Evolutionary conservation across 1,284 basidiomycete species (phyloP).

Genomic region (Coriolopsis trogii): DNA sequence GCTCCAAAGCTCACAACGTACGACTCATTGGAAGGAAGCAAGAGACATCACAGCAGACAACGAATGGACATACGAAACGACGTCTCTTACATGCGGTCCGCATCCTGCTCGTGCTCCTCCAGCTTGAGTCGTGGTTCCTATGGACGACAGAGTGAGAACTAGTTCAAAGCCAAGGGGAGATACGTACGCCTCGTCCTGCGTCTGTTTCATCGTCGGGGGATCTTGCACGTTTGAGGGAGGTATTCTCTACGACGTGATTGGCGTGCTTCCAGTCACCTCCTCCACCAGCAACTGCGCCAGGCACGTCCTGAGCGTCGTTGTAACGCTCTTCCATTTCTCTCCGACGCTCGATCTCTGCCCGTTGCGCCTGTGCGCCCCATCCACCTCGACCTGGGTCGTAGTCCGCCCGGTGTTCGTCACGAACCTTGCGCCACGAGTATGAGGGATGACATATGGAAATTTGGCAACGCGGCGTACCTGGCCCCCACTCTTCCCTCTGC

Average conservation of each 20-base stretch:
- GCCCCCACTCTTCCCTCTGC: slow-evolving; percentile 94
- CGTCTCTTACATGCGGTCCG: slow-evolving; percentile 57
- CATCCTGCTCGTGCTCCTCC: slow-evolving; percentile 59
- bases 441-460: neutral
- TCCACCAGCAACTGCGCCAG: slow-evolving; percentile 82
- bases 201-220: slow-evolving; percentile 76
- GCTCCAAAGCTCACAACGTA: neutral
- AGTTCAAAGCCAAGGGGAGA: neutral
- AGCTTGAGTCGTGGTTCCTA: slow-evolving; percentile 53
- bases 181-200: slow-evolving; percentile 53
- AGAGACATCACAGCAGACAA: neutral
- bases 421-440: slow-evolving; percentile 44
- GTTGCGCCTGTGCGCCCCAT: slow-evolving; percentile 92
- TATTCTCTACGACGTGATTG: slow-evolving; percentile 42
- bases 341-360: slow-evolving; percentile 75
- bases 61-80: neutral
- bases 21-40: neutral
- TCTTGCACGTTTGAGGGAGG: slow-evolving; percentile 65
- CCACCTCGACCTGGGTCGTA: slow-evolving; percentile 96
- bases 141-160: slow-evolving; percentile 13
- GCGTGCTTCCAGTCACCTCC: slow-evolving; percentile 83
- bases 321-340: slow-evolving; percentile 91
- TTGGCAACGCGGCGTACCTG: slow-evolving; percentile 57
- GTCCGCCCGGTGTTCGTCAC: slow-evolving; percentile 97
- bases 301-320: slow-evolving; percentile 78